Evolutionary conservation across 441 rosid genomes (phyloP).

Genomic region (Biscutella laevigata): DNA sequence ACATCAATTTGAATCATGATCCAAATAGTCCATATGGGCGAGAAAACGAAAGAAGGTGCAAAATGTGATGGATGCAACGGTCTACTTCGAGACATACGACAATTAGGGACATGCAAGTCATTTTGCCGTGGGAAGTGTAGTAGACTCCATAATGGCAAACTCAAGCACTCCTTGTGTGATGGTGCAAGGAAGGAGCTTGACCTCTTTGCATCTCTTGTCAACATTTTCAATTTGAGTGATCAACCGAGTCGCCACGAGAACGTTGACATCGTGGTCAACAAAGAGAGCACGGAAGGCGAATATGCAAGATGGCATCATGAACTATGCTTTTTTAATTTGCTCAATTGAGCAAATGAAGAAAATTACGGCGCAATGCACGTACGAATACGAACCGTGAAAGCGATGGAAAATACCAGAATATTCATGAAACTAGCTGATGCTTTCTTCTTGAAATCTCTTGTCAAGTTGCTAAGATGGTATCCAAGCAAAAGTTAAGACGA

Average conservation of each 20-base stretch:
- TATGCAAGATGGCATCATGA: too few relatives aligned
- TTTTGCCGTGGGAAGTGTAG: constrained; percentile 55
- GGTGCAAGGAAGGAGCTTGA: constrained; percentile 66
- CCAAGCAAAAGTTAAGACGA: constrained; percentile 57
- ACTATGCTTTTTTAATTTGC: constrained; percentile 78
- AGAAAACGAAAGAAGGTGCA: too few relatives aligned
- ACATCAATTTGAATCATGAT: too few relatives aligned
- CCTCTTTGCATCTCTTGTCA: constrained; percentile 64
- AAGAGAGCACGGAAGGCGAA: constrained; percentile 78
- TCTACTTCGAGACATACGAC: constrained; percentile 55
- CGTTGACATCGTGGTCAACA: constrained; percentile 67
- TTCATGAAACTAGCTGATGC: too few relatives aligned
- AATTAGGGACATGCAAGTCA: constrained; percentile 60
- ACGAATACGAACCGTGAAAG: too few relatives aligned
- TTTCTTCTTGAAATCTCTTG: too few relatives aligned
- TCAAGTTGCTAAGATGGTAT: constrained; percentile 58
- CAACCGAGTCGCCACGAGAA: constrained; percentile 32
- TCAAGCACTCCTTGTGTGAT: constrained; percentile 47
- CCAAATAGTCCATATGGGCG: too few relatives aligned
- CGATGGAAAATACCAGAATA: too few relatives aligned
- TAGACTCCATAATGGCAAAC: constrained; percentile 69
- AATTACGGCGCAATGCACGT: too few relatives aligned
- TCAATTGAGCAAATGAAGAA: constrained; percentile 64
- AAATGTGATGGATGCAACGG: too few relatives aligned
- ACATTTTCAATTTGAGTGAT: constrained; percentile 59